Percentiles rank a stretch among this genome's conserved stretches.
These are phyloP conservation scores for Salvia miltiorrhiza DNA, from an alignment of 257 asterid species.

Conservation along the genomic window DNA sequence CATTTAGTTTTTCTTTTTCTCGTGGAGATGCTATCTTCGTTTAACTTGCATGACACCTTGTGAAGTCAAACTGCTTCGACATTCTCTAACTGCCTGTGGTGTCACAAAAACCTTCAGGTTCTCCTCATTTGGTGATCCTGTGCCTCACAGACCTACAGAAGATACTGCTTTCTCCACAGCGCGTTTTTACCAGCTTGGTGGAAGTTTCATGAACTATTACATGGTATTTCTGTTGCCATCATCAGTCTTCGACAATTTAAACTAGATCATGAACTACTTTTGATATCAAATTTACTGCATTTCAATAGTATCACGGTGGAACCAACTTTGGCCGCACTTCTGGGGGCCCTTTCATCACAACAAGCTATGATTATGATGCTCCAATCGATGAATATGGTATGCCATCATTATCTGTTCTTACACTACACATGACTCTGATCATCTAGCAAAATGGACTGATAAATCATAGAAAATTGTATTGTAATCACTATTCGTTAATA, in stretches of 20 bases:
- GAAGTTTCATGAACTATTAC: slow-evolving; percentile 87
- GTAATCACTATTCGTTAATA: background rate
- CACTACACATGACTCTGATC: background rate
- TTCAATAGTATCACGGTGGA: slow-evolving; percentile 83
- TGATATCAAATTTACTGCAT: background rate
- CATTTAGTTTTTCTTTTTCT: too few species aligned
- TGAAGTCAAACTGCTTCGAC: background rate
- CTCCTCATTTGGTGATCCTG: slow-evolving; percentile 67
- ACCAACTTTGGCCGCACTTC: slow-evolving; percentile 77
- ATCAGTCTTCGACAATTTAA: background rate
- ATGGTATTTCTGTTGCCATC: slow-evolving; percentile 51
- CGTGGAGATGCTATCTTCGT: background rate
- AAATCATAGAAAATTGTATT: background rate
- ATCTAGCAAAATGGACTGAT: background rate
- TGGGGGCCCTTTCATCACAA: slow-evolving; percentile 82
- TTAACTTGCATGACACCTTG: background rate
- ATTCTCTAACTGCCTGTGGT: background rate
- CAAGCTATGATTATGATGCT: slow-evolving; percentile 88
- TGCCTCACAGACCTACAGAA: slow-evolving; percentile 78
- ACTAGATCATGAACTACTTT: background rate
- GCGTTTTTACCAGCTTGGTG: slow-evolving; percentile 86
- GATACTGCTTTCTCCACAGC: slow-evolving; percentile 90
- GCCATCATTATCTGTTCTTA: background rate
- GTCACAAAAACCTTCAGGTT: slow-evolving; percentile 45
- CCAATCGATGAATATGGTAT: slow-evolving; percentile 81